phyloP scores from a whole-genome alignment of 2,329 filamentous ascomycete genomes.

The Bipolaris gigantea region DNA sequence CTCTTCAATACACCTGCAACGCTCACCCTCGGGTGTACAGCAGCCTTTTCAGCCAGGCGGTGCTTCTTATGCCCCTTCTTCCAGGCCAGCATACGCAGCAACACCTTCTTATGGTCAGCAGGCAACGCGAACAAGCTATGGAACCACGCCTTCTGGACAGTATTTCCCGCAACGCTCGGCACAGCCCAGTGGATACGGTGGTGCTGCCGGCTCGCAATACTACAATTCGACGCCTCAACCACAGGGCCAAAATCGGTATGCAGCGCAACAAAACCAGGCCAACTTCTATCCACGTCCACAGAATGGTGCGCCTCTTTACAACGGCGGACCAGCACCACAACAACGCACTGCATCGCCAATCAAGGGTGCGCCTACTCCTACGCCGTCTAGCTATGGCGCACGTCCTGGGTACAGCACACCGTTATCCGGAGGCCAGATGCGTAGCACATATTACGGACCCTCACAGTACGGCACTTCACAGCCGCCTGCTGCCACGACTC shows the following conservation, averaged over 20 bases:
- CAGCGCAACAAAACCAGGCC: constrained; percentile 31
- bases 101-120: constrained; percentile 38
- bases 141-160: constrained; percentile 27
- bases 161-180: constrained; percentile 39
- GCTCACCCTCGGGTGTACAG: constrained; percentile 34
- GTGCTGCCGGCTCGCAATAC: constrained; percentile 35
- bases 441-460: constrained; percentile 39
- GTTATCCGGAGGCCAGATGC: constrained; percentile 33
- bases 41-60: constrained; percentile 36
- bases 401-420: constrained; percentile 36
- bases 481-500: constrained; percentile 26
- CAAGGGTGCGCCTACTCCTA: constrained; percentile 30
- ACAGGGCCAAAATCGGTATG: constrained; percentile 39
- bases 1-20: constrained; percentile 42
- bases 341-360: constrained; percentile 42
- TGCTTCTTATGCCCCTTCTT: constrained; percentile 32
- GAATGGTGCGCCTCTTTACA: constrained; percentile 40
- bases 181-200: constrained; percentile 33
- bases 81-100: constrained; percentile 32
- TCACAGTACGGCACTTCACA: constrained; percentile 40
- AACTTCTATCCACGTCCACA: constrained; percentile 42
- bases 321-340: constrained; percentile 31
- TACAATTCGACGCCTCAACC: constrained; percentile 40
- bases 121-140: constrained; percentile 35
- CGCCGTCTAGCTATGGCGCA: constrained; percentile 31